Base-by-base conservation (phyloP, 768 basidiomycete species). In the Tricholoma flavovirens region DNA sequence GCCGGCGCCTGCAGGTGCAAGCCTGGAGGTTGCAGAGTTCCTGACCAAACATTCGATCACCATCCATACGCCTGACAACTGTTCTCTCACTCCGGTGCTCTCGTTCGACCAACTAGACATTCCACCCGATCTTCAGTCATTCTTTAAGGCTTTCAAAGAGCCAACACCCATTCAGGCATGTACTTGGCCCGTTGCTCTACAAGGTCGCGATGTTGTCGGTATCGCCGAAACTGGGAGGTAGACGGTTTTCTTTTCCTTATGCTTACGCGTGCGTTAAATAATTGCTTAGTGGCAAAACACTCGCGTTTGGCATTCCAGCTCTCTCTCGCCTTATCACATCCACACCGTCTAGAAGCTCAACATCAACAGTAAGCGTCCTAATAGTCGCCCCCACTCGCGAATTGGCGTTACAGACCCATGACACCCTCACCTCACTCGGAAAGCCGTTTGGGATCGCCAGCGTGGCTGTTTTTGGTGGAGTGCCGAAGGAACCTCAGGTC, bases 101-200 rank as follows among this genome's bases (percentile, higher is more conserved):
- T 78, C 83, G 1, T 96, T 99, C 66, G 73, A 80, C 56, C 82
- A 88, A 53, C 80, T 98, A 14, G 68, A 70, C 26, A 79, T 98
- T 49, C 83, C 88, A 5, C 68, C 73, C 1, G 74, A 76, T 12
- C 80, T 98, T 32, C 79, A 77, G 40, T 64, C 72, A 0, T 86
- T 84, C 0, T 85, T 98, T 57, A 68, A 75, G 49, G 75, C 74
- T 7, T 99, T 94, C 75, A 82, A 84, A 60, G 83, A 88, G 60
- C 96, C 97, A 4, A 96, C 95, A 0, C 95, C 97, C 0, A 93
- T 99, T 53, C 97, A 99, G 67, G 87, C 93, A 5, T 96, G 92
- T 62, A 83, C 94, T 11, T 98, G 95, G 95, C 93, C 95, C 2
- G 84, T 90, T 32, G 84, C 90, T 5, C 74, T 98, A 22, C 75